Evolutionary conservation across 2,329 filamentous ascomycete genomes (phyloP), one percentile per base, ranked within the genome.

Genomic region (Sporothrix luriei): DNA sequence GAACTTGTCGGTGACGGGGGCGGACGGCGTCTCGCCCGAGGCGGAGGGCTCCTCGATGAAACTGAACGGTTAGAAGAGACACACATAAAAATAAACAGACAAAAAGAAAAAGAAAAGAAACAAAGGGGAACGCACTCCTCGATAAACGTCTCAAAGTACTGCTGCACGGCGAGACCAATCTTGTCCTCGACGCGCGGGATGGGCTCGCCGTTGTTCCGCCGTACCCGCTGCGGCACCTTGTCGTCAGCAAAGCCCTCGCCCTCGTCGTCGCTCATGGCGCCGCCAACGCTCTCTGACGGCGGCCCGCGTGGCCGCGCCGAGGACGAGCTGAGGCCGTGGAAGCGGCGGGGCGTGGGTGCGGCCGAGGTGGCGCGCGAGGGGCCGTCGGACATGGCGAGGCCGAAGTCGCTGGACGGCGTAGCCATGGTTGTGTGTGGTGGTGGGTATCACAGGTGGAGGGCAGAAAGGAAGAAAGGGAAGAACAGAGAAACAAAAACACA

Each of bases 61-160:
- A 75, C 84, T 87, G 71, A 21, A n/a, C 52, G 26, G 49, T 2
- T 6, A 43, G 21, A 62, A 26, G 64, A 68, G 33, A 33, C 33
- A 9, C 33, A 33, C 33, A 33, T 5, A 33, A 33, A 33, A 48
- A 68, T 16, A 43, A 16, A 43, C 13, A 13, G 40, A 40, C 4
- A 4, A 4, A 59, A 14, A 11, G 19, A 40, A 43, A n/a, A 57
- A 43, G 59, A 64, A 43, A 54, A 49, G 19, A 46, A 9, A 13
- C 69, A 26, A n/a, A 40, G 40, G 7, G 4, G 2, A 43, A 78
- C 85, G 76, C 78, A 93, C 90, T 85, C 87, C 76, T 95, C 91
- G 33, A 96, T 86, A 76, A 95, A 96, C 73, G 86, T 85, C 79
- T 94, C 90, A 77, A 96, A 95, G 70, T 90, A 87, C 69, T 90